A percentile compares a stretch with the other conserved stretches of the same genome.
These are phyloP conservation scores for Pseudohalonectria lignicola DNA, from an alignment of 2,329 filamentous ascomycete species.

Conservation along the genomic window DNA sequence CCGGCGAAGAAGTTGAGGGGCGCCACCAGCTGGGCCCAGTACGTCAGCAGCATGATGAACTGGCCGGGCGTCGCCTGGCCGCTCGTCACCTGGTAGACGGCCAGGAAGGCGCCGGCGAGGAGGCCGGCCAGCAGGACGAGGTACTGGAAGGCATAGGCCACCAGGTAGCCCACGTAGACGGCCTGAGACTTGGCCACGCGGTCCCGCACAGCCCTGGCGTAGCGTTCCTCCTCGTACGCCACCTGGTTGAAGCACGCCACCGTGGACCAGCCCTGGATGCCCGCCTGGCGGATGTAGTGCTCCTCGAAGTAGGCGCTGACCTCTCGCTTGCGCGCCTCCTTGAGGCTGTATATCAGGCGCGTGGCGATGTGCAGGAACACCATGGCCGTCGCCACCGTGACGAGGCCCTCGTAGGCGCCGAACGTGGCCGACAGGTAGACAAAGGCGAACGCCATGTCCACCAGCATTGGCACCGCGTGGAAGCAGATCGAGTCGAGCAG, in stretches of 20 bases:
- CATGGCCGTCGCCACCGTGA: slow-evolving; percentile 45
- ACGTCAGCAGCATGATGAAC: slow-evolving; percentile 61
- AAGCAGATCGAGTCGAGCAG: slow-evolving; percentile 49
- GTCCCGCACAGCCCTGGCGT: slow-evolving; percentile 35
- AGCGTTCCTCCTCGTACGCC: slow-evolving; percentile 42
- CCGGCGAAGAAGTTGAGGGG: slow-evolving; percentile 60
- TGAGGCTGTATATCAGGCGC: slow-evolving; percentile 38
- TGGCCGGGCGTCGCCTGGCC: slow-evolving; percentile 50
- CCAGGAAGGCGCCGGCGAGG: slow-evolving; percentile 49
- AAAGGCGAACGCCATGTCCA: slow-evolving; percentile 48
- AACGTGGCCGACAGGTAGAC: slow-evolving; percentile 48
- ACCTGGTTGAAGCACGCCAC: slow-evolving; percentile 50
- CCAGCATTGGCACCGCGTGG: slow-evolving; percentile 45
- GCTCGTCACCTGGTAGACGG: slow-evolving; percentile 55
- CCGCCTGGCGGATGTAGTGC: slow-evolving; percentile 41
- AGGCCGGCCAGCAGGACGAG: slow-evolving; percentile 60
- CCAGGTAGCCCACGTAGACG: slow-evolving; percentile 31
- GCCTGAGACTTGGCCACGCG: slow-evolving; percentile 24
- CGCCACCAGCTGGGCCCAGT: slow-evolving; percentile 62
- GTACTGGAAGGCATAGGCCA: slow-evolving; percentile 45
- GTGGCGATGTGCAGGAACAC: slow-evolving; percentile 44
- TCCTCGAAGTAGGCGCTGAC: slow-evolving; percentile 44
- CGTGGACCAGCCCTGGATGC: slow-evolving; percentile 48
- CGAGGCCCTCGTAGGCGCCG: slow-evolving; percentile 51
- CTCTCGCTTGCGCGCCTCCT: slow-evolving; percentile 35